A percentile compares a stretch with the other conserved stretches of the same genome.
Conservation (phyloP, 176 grass and related monocot species). For the Lolium multiflorum region DNA sequence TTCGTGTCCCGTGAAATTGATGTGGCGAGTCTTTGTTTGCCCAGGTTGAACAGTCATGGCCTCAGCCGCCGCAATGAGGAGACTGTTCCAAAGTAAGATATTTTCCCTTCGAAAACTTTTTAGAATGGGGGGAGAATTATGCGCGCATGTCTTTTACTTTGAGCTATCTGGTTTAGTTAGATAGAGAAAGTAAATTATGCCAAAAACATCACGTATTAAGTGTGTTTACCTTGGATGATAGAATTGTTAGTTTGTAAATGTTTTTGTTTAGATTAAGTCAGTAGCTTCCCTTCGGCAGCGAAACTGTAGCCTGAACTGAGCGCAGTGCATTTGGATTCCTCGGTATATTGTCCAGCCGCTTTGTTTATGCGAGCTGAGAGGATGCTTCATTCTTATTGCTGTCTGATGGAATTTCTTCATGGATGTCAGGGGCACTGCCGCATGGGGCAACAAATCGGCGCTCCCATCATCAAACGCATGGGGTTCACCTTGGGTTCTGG, state of each 20-base stretch:
- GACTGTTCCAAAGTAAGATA: constrained; percentile 43
- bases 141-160: background rate
- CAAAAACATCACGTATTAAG: background rate
- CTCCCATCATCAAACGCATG: constrained; percentile 60
- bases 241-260: background rate
- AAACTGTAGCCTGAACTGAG: background rate
- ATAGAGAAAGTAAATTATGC: background rate
- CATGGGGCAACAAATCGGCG: constrained; percentile 46
- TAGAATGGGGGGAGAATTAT: background rate
- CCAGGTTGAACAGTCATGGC: constrained; percentile 71
- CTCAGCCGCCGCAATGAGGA: constrained; percentile 52
- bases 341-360: too few relatives aligned
- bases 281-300: background rate
- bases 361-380: too few relatives aligned
- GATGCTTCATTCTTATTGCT: constrained; percentile 6
- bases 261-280: background rate
- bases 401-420: constrained; percentile 19
- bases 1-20: constrained; percentile 2
- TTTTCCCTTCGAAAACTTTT: background rate
- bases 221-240: background rate
- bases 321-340: too few relatives aligned
- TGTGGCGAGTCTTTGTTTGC: constrained; percentile 28
- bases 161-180: constrained; percentile 6
- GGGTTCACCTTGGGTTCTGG: constrained; percentile 57
- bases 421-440: constrained; percentile 53